These are phyloP conservation scores for Nicotiana undulata DNA, from an alignment of 257 asterid species.

Conservation along the genomic window DNA sequence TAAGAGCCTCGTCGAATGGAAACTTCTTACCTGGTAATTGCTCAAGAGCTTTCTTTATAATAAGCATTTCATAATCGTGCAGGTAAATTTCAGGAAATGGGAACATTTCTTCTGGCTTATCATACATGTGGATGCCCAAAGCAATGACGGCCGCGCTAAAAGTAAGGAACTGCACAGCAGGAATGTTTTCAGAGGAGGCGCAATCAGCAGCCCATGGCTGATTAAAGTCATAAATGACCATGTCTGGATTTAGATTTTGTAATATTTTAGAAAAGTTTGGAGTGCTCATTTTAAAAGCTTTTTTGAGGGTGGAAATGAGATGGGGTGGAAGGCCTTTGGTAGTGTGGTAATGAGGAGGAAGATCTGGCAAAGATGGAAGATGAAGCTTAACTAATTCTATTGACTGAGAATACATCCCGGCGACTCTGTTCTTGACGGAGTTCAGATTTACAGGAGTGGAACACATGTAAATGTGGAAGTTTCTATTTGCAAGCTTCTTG, in stretches of 20 bases:
- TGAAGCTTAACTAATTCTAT: slow-evolving; percentile 26
- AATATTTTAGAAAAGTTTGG: slow-evolving; percentile 15
- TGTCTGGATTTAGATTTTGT: slow-evolving; percentile 16
- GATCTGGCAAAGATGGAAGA: slow-evolving; percentile 24
- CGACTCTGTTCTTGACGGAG: slow-evolving; percentile 20
- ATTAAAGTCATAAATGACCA: slow-evolving; percentile 31
- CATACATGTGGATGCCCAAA: slow-evolving; percentile 16
- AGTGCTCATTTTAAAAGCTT: slow-evolving; percentile 18
- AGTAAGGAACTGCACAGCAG: slow-evolving; percentile 37
- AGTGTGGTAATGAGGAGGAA: slow-evolving; percentile 34
- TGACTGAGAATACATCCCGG: background rate
- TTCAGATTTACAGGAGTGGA: slow-evolving; percentile 35
- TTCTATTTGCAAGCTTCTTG: slow-evolving; percentile 21
- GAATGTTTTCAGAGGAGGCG: slow-evolving; percentile 9
- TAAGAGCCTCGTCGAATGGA: background rate
- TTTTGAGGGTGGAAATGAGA: slow-evolving; percentile 29
- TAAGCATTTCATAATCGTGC: background rate
- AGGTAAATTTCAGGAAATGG: slow-evolving; percentile 15
- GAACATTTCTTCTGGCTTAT: background rate
- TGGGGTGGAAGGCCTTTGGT: slow-evolving; percentile 47
- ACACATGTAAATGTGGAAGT: slow-evolving; percentile 27
- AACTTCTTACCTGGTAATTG: background rate
- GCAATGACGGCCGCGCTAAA: slow-evolving; percentile 23
- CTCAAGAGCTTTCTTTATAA: background rate
- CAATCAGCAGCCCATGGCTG: slow-evolving; percentile 37